Evolutionary conservation across 768 basidiomycete species (phyloP).

Genomic region (Leccinum longicurvipes): DNA sequence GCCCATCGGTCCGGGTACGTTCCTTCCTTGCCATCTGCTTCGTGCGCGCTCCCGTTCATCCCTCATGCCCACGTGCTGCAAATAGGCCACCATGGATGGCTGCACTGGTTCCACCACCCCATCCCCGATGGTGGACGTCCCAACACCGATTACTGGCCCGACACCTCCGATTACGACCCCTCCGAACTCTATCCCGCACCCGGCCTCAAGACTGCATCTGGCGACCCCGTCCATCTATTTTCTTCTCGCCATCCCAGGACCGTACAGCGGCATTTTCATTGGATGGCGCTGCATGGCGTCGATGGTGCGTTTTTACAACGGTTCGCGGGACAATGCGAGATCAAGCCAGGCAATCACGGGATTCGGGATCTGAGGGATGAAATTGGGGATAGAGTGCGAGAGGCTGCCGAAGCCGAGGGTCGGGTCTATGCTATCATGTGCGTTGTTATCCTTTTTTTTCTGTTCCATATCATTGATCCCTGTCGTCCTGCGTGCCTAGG

Average conservation of each 20-base stretch:
- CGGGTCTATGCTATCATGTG: slow-evolving; percentile 85
- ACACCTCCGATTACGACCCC: slow-evolving; percentile 63
- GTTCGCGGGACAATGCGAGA: slow-evolving; percentile 65
- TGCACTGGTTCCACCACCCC: slow-evolving; percentile 78
- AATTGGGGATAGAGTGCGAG: slow-evolving; percentile 64
- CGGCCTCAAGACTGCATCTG: slow-evolving; percentile 55
- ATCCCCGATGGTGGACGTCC: slow-evolving; percentile 66
- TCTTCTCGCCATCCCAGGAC: slow-evolving; percentile 76
- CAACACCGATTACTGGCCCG: slow-evolving; percentile 79
- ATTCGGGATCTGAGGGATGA: slow-evolving; percentile 68
- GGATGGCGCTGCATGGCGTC: slow-evolving; percentile 82
- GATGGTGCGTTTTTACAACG: slow-evolving; percentile 83
- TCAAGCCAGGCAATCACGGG: slow-evolving; percentile 50
- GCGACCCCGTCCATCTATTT: slow-evolving; percentile 67
- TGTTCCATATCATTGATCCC: background rate
- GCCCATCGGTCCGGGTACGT: slow-evolving; percentile 56
- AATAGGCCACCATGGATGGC: slow-evolving; percentile 77
- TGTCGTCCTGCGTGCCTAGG: slow-evolving; percentile 38
- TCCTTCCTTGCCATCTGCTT: background rate
- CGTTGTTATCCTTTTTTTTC: slow-evolving; percentile 23
- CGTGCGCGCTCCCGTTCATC: background rate
- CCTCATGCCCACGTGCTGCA: background rate
- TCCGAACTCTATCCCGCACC: slow-evolving; percentile 70
- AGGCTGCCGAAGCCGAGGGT: slow-evolving; percentile 77
- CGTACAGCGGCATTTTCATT: slow-evolving; percentile 53